Evolutionary conservation across 305 asterid genomes (phyloP).

Genomic region (Solanum chacoense): DNA sequence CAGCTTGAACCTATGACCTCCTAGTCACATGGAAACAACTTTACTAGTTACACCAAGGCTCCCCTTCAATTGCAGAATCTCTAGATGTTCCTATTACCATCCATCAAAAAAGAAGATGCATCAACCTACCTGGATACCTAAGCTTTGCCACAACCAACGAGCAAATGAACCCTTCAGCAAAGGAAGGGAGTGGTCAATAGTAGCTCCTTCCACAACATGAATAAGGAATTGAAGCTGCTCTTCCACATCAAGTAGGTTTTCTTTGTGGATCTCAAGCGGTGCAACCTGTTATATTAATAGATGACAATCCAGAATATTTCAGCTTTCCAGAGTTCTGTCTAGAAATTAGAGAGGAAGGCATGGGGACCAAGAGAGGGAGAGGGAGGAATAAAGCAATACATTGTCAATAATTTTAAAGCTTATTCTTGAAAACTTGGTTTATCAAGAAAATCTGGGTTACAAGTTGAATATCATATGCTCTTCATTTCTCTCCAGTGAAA

Average conservation of each 20-base stretch:
- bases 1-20: neutral
- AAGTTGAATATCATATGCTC: neutral
- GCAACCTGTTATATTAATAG: slow-evolving; percentile 52
- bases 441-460: neutral
- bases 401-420: neutral
- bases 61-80: neutral
- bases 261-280: slow-evolving; percentile 83
- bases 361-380: neutral
- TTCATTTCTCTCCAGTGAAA: neutral
- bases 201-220: slow-evolving; percentile 61
- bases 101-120: neutral
- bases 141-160: slow-evolving; percentile 77
- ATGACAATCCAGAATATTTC: slow-evolving; percentile 1
- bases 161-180: slow-evolving; percentile 65
- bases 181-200: slow-evolving; percentile 41
- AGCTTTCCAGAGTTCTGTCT: neutral
- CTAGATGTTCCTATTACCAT: neutral
- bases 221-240: slow-evolving; percentile 78
- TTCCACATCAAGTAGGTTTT: slow-evolving; percentile 68
- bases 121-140: slow-evolving; percentile 73
- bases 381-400: neutral
- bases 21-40: neutral
- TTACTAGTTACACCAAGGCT: neutral
- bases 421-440: neutral
- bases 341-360: neutral